A percentile compares a stretch with the other conserved stretches of the same genome.
These are phyloP conservation scores for Vachellia collinsii DNA, from an alignment of 306 rosid genomes.

Conservation along the genomic window DNA sequence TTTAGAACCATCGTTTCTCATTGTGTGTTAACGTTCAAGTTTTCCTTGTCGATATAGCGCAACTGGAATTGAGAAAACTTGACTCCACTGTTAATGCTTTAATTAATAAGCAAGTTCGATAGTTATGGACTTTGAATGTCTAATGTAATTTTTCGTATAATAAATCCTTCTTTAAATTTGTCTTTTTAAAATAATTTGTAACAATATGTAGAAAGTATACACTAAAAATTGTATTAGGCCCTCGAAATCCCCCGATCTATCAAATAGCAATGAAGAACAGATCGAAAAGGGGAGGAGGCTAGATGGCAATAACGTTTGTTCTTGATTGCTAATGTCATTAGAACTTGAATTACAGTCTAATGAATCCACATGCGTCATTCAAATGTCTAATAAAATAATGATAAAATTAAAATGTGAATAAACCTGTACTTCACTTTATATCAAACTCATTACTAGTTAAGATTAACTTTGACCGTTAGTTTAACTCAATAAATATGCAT, in stretches of 20 bases:
- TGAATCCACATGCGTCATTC: background rate
- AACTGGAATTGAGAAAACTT: background rate
- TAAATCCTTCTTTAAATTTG: background rate
- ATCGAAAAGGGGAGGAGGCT: background rate
- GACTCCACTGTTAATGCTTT: background rate
- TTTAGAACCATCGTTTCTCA: constrained; percentile 20
- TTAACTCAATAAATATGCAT: too few relatives aligned
- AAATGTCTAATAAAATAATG: background rate
- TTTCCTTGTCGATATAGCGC: background rate
- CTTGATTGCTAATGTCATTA: background rate
- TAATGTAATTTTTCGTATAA: too few relatives aligned
- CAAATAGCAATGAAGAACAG: background rate
- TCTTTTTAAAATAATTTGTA: background rate
- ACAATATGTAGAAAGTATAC: background rate
- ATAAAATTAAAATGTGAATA: background rate
- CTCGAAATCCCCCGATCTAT: background rate
- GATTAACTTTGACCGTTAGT: too few relatives aligned
- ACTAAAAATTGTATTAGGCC: background rate
- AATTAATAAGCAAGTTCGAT: background rate
- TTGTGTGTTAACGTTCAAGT: background rate
- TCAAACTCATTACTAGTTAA: background rate
- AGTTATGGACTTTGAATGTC: background rate
- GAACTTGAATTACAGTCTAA: background rate
- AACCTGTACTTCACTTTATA: background rate
- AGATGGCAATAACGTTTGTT: too few relatives aligned